Evolutionary conservation across 2,329 filamentous ascomycete species (phyloP).

Genomic region (Tolypocladium tundrense): DNA sequence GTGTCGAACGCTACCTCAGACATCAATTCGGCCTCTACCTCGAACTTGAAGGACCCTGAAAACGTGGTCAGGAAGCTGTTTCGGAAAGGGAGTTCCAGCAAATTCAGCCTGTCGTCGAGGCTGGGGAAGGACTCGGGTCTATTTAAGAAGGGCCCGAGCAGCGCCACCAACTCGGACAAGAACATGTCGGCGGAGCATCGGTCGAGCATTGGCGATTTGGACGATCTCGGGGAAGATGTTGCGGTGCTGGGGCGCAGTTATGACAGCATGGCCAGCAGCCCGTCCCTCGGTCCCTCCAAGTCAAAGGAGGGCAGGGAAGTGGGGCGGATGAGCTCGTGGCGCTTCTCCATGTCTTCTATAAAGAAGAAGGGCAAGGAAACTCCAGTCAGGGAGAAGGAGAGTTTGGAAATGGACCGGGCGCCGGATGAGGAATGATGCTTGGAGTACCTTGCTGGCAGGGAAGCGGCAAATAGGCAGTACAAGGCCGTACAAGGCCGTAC

Average conservation of each 20-base stretch:
- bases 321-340: slow-evolving; percentile 37
- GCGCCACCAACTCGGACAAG: slow-evolving; percentile 46
- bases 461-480: not conserved
- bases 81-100: slow-evolving; percentile 55
- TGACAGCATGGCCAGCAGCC: slow-evolving; percentile 47
- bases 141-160: slow-evolving; percentile 51
- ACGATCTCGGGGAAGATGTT: slow-evolving; percentile 39
- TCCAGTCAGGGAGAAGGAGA: slow-evolving; percentile 36
- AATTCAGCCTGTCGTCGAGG: slow-evolving; percentile 52
- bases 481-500: not conserved
- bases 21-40: slow-evolving; percentile 27
- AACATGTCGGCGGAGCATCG: slow-evolving; percentile 43
- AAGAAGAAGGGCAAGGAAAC: slow-evolving; percentile 48
- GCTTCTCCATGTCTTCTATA: slow-evolving; percentile 49
- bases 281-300: slow-evolving; percentile 41
- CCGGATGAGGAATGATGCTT: slow-evolving; percentile 17
- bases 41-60: slow-evolving; percentile 38
- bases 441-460: not conserved
- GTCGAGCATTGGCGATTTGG: slow-evolving; percentile 46
- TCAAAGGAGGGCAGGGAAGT: slow-evolving; percentile 36
- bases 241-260: slow-evolving; percentile 36
- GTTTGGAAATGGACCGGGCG: slow-evolving; percentile 37
- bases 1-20: slow-evolving; percentile 50
- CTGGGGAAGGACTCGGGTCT: slow-evolving; percentile 42
- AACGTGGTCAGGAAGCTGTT: slow-evolving; percentile 51